A percentile compares a stretch with the other conserved stretches of the same genome.
These are phyloP conservation scores for Allium sativum DNA, from an alignment of 106 monocot genomes.

Conservation along the genomic window DNA sequence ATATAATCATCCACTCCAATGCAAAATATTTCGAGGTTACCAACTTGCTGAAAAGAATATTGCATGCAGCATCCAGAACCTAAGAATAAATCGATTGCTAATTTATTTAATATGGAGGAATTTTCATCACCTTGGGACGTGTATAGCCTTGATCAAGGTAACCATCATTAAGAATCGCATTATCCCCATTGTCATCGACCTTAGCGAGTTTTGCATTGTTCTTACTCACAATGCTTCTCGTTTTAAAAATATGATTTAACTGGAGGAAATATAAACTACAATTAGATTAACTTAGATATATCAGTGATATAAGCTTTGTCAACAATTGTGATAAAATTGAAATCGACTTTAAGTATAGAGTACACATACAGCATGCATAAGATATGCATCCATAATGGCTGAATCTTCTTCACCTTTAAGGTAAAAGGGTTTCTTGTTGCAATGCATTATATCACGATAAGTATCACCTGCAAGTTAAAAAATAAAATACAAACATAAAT, in stretches of 20 bases:
- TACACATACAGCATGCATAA: constrained; percentile 76
- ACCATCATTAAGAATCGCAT: constrained; percentile 40
- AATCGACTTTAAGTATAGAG: not conserved
- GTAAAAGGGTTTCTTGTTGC: constrained; percentile 89
- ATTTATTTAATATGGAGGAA: not conserved
- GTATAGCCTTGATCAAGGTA: constrained; percentile 97
- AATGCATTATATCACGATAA: constrained; percentile 89
- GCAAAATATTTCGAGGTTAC: too few species aligned
- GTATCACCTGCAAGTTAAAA: constrained; percentile 39
- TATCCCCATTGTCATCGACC: constrained; percentile 27
- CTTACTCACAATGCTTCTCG: constrained; percentile 62
- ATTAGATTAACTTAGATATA: not conserved
- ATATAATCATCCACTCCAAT: too few species aligned
- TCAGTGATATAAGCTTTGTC: not conserved
- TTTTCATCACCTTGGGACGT: constrained; percentile 75
- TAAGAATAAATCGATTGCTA: too few species aligned
- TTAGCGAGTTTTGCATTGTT: constrained; percentile 62
- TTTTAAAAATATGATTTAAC: constrained; percentile 81
- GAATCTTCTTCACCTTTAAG: constrained; percentile 78
- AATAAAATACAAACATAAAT: not conserved
- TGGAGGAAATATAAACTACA: constrained; percentile 13
- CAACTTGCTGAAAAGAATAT: too few species aligned
- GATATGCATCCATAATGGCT: constrained; percentile 75
- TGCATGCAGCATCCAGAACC: too few species aligned
- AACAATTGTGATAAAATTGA: constrained; percentile 6